A percentile compares a stretch with the other conserved stretches of the same genome.
Conservation (phyloP, 257 asterid species). For the Echium plantagineum region DNA sequence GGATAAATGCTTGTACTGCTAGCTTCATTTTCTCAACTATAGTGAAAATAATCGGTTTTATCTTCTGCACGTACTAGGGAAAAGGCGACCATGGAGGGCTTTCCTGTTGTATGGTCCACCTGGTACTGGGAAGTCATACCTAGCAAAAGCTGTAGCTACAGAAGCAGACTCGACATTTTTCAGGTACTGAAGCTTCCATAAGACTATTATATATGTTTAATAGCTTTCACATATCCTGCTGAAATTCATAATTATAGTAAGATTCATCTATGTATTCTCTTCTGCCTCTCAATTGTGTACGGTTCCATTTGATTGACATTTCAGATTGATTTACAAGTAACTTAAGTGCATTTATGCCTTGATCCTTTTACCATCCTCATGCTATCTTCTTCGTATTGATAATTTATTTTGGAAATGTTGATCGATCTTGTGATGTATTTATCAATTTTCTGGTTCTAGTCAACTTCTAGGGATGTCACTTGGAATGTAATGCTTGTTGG, state of each 20-base stretch:
- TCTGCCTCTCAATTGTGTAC: no score
- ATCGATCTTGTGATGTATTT: no score
- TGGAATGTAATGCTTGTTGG: background rate
- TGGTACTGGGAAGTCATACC: constrained; percentile 94
- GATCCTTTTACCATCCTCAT: no score
- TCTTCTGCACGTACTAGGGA: constrained; percentile 35
- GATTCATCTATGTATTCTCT: no score
- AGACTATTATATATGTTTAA: background rate
- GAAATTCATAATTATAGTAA: no score
- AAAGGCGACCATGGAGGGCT: constrained; percentile 98
- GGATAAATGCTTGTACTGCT: background rate
- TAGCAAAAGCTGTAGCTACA: constrained; percentile 99
- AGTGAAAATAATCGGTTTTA: background rate
- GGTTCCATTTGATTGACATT: no score
- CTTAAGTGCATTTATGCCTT: no score
- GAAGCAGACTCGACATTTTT: constrained; percentile 97
- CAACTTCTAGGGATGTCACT: no score
- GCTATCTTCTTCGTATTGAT: no score
- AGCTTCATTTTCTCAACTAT: background rate
- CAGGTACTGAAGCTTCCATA: constrained; percentile 39
- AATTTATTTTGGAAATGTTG: background rate
- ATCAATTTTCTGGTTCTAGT: no score
- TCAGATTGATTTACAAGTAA: no score
- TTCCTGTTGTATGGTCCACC: constrained; percentile 98
- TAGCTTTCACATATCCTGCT: no score